Percentiles rank a stretch among this genome's conserved stretches.
Conservation (phyloP, 2,329 filamentous ascomycete species). For the Graphilbum sp. region DNA sequence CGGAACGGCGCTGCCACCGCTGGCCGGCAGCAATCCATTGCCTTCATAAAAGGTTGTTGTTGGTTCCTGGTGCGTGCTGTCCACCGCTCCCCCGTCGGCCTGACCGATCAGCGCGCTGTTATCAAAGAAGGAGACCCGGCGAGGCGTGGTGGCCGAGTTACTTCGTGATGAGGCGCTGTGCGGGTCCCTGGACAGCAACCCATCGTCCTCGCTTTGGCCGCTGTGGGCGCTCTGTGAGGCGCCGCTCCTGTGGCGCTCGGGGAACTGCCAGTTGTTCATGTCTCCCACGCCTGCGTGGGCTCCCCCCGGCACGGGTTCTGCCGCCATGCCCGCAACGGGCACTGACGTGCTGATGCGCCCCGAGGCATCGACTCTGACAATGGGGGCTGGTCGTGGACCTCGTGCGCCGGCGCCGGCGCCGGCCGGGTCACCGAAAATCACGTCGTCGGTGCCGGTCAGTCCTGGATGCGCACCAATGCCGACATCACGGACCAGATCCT, state of each 20-base stretch:
- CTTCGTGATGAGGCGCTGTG: conserved; percentile 20
- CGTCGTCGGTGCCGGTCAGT: conserved; percentile 15
- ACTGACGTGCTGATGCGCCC: conserved; percentile 17
- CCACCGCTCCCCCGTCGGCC: conserved; percentile 10
- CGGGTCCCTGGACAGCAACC: conserved; percentile 22
- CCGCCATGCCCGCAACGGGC: background rate
- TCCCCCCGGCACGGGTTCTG: conserved; percentile 23
- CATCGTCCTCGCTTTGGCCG: conserved; percentile 24
- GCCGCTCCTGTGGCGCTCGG: conserved; percentile 18
- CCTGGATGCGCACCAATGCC: conserved; percentile 50
- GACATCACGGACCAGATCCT: conserved; percentile 74
- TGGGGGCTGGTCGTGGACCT: background rate
- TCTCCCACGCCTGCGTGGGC: conserved; percentile 18
- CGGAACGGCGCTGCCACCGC: conserved; percentile 12
- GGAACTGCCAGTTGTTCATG: conserved; percentile 31
- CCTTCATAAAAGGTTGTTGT: conserved; percentile 15
- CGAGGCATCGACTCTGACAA: conserved; percentile 15
- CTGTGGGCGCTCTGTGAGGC: conserved; percentile 17
- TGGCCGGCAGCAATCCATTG: conserved; percentile 3
- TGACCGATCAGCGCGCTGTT: conserved; percentile 57
- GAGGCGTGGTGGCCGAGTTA: conserved; percentile 27
- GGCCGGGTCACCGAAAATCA: conserved; percentile 2
- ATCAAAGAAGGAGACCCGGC: conserved; percentile 67
- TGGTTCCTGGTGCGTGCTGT: conserved; percentile 21
- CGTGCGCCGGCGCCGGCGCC: too few relatives aligned